phyloP scores from a whole-genome alignment of 495 filamentous ascomycete genomes.

The Penicillium canariense region DNA sequence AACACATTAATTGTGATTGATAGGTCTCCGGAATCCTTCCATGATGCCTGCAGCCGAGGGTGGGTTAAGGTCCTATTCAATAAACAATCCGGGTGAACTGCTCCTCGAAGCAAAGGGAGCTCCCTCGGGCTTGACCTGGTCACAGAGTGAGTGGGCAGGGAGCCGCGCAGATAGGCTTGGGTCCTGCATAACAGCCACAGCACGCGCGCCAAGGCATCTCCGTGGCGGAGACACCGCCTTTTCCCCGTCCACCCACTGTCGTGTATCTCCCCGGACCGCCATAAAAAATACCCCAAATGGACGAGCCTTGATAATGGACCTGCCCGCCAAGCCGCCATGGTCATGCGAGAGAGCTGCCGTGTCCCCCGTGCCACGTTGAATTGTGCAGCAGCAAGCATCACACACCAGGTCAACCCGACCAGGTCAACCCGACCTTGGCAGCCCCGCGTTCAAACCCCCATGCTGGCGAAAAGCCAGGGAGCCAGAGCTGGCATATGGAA shows the following conservation, averaged over 20 bases:
- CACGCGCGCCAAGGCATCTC: conserved; percentile 22
- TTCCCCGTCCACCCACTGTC: conserved; percentile 16
- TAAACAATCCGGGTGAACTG: background rate
- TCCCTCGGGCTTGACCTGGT: conserved; percentile 1
- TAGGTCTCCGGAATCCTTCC: background rate
- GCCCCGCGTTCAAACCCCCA: conserved; percentile 14
- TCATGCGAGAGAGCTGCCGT: conserved; percentile 18
- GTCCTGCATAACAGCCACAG: conserved; percentile 22
- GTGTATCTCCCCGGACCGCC: background rate
- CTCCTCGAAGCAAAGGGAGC: background rate
- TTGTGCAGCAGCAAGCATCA: conserved; percentile 3
- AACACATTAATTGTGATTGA: background rate
- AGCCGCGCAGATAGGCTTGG: conserved; percentile 19
- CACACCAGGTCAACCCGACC: too few species aligned
- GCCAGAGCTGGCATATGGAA: conserved; percentile 2
- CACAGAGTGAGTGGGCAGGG: conserved; percentile 3
- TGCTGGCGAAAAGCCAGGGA: conserved; percentile 11
- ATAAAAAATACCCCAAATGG: conserved; percentile 8
- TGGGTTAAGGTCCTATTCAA: background rate
- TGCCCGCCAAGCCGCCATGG: conserved; percentile 13
- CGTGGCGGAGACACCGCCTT: conserved; percentile 29
- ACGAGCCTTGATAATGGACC: conserved; percentile 1
- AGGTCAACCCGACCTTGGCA: conserved; percentile 14
- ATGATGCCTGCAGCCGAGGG: background rate
- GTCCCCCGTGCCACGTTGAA: conserved; percentile 23